phyloP scores from a whole-genome alignment of 106 monocot species.

The Triglochin maritima region DNA sequence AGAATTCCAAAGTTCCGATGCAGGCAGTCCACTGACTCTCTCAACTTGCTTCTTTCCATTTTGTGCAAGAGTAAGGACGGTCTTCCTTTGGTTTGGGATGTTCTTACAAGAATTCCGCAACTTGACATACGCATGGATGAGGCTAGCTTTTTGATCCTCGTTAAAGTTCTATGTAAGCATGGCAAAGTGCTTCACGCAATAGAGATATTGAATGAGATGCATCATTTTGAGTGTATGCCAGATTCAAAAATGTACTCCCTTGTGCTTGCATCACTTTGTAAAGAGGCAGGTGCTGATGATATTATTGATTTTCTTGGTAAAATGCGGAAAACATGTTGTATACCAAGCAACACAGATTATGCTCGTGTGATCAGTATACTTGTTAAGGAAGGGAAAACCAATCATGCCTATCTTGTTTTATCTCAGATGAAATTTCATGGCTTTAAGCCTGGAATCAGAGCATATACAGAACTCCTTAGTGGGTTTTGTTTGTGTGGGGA shows the following conservation, averaged over 20 bases:
- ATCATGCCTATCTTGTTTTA: constrained; percentile 43
- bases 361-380: constrained; percentile 38
- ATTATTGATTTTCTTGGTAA: constrained; percentile 32
- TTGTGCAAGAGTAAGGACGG: constrained; percentile 36
- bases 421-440: constrained; percentile 40
- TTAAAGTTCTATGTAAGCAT: constrained; percentile 43
- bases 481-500: constrained; percentile 25
- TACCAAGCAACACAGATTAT: constrained; percentile 30
- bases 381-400: constrained; percentile 33
- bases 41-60: constrained; percentile 41
- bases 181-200: constrained; percentile 33
- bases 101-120: constrained; percentile 32
- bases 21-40: constrained; percentile 31
- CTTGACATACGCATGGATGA: constrained; percentile 38
- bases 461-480: constrained; percentile 36
- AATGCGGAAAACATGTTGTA: constrained; percentile 35
- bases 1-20: constrained; percentile 56
- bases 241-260: constrained; percentile 37
- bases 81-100: constrained; percentile 36
- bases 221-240: constrained; percentile 26
- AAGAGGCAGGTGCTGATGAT: constrained; percentile 4
- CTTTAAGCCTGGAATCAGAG: constrained; percentile 20
- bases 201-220: constrained; percentile 39
- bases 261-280: constrained; percentile 33
- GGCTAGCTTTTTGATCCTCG: constrained; percentile 40